phyloP scores from a whole-genome alignment of 768 basidiomycete genomes.

The Boletus sp. region DNA sequence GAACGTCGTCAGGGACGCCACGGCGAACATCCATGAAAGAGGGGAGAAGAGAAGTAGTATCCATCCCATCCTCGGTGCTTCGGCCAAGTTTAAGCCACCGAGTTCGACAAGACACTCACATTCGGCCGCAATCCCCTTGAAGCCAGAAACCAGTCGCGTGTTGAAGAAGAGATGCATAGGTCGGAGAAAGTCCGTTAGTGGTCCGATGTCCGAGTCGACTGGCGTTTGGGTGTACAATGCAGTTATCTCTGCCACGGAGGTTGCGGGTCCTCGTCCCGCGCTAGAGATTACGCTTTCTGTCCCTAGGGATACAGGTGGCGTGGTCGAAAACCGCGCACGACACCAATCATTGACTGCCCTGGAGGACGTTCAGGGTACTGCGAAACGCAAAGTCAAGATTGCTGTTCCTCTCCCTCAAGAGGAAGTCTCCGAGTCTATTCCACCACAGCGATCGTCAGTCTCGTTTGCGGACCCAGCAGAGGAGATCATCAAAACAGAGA shows the following conservation, averaged over 20 bases:
- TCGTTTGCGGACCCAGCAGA: not conserved
- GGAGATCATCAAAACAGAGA: not conserved
- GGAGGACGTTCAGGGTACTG: slow-evolving; percentile 11
- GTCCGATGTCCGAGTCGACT: slow-evolving; percentile 29
- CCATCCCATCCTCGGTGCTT: slow-evolving; percentile 27
- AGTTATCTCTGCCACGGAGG: slow-evolving; percentile 44
- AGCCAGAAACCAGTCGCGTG: slow-evolving; percentile 27
- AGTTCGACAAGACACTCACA: not conserved
- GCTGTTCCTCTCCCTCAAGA: slow-evolving; percentile 14
- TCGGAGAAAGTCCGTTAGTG: slow-evolving; percentile 44
- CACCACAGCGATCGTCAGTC: not conserved
- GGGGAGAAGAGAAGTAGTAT: slow-evolving; percentile 13
- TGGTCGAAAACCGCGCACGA: slow-evolving; percentile 14
- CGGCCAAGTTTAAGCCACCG: slow-evolving; percentile 13
- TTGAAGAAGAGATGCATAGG: slow-evolving; percentile 58
- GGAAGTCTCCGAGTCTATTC: not conserved
- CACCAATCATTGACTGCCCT: slow-evolving; percentile 24
- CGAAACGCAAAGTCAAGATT: slow-evolving; percentile 18
- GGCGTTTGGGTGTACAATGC: slow-evolving; percentile 50
- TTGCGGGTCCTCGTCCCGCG: slow-evolving; percentile 12
- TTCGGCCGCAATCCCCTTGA: slow-evolving; percentile 1
- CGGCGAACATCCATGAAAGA: slow-evolving; percentile 12
- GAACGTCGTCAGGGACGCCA: slow-evolving; percentile 9
- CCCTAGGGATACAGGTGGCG: not conserved
- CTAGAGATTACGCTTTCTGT: slow-evolving; percentile 22